Evolutionary conservation across 441 rosid species (phyloP).

Genomic region (Adansonia madagascariensis): DNA sequence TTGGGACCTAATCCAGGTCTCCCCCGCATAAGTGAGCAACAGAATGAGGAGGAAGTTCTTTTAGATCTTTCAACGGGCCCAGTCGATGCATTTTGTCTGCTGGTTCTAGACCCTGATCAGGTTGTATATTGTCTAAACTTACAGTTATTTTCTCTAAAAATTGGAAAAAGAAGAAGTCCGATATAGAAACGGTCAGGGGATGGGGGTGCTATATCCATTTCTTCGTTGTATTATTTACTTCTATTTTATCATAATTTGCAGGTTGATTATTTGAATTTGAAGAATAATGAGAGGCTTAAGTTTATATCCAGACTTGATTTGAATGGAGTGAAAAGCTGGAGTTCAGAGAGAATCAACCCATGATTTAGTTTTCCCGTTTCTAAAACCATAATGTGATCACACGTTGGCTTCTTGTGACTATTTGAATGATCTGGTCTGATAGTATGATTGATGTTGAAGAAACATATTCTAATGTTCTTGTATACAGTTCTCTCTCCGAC

Average conservation of each 20-base stretch:
- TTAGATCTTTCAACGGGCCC: slow-evolving; percentile 74
- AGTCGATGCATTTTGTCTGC: slow-evolving; percentile 61
- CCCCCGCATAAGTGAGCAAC: slow-evolving; percentile 53
- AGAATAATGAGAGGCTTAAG: slow-evolving; percentile 65
- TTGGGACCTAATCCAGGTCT: slow-evolving; percentile 66
- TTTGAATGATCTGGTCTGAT: slow-evolving; percentile 7
- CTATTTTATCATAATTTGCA: slow-evolving; percentile 31
- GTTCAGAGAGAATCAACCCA: slow-evolving; percentile 62
- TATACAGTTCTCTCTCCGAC: background rate
- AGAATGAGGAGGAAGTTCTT: slow-evolving; percentile 28
- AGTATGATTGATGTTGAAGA: background rate
- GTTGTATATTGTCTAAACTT: slow-evolving; percentile 35
- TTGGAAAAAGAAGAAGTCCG: background rate
- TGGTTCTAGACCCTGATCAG: slow-evolving; percentile 83
- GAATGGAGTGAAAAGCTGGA: slow-evolving; percentile 60
- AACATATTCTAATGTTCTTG: background rate
- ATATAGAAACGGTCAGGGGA: background rate
- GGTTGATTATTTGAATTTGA: slow-evolving; percentile 91
- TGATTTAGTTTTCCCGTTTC: slow-evolving; percentile 29
- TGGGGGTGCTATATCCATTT: slow-evolving; percentile 6
- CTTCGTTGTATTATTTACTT: background rate
- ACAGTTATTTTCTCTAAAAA: background rate
- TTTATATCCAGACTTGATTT: slow-evolving; percentile 46
- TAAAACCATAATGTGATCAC: slow-evolving; percentile 17
- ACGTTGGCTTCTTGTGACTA: slow-evolving; percentile 17